Evolutionary conservation across 306 rosid genomes (phyloP), one percentile per base, ranked within the genome.

Genomic region (Trifolium repens): DNA sequence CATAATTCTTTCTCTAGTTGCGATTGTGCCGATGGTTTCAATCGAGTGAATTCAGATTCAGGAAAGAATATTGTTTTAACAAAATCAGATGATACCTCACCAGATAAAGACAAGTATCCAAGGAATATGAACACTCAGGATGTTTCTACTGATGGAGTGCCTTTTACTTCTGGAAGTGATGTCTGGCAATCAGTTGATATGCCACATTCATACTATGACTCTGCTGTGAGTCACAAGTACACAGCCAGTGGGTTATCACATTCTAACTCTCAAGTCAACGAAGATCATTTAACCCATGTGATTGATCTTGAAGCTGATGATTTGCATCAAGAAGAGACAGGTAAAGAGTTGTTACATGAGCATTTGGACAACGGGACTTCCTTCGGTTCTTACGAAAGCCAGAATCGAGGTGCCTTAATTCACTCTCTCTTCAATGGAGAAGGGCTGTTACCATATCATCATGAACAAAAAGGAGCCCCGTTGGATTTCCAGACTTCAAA

Each of bases 351-450:
- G 83, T 61, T 87, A 44, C 89, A 73, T 39, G 80, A 88, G 68
- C 90, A 77, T 72, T 69, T 84, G 19, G 89, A 81, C 42, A 82
- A 85, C 52, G 80, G 75, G 69, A 73, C 91, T 69, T 90, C 91
- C 73, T 90, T 92, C 78, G 79, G 75, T 83, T 73, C 91, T 78
- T 89, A 85, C 73, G 82, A 83, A 69, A 86, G 82, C 84, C 98
- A 87, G 78, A 89, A 82, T 77, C 87, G 84, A 75, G 84, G 82
- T 86, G 96, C 86, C 73, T 74, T 91, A 62, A 90, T 92, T 67
- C 91, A 85, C 24, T 87, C 99, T 52, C 82, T 90, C 79, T 87
- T 87, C 70, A 90, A 87, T 85, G 91, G 87, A 67, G 90, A 78
- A 58, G 94, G 79, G 58, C 35, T 84, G 76, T 60, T 87, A 84